Conservation (phyloP, 2,329 filamentous ascomycete species). For the Alternaria triticina region DNA sequence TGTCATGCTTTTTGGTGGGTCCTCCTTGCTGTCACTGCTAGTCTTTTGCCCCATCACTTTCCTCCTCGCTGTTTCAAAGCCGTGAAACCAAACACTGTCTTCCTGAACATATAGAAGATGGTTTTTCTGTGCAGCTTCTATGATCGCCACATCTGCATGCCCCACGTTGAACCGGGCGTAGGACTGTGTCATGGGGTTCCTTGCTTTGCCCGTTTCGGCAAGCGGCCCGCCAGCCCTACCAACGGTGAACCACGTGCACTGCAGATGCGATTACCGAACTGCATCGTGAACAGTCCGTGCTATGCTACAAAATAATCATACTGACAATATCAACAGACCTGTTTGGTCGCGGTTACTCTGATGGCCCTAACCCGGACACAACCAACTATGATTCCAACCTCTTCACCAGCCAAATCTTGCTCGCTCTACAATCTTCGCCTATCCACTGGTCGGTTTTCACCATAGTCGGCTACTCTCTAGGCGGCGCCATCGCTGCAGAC, state of each 20-base stretch:
- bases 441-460: conserved; percentile 65
- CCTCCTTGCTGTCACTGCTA: conserved; percentile 9
- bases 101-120: neutral
- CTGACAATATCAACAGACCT: conserved; percentile 59
- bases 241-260: conserved; percentile 15
- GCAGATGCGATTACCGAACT: neutral
- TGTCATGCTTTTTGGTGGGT: conserved; percentile 76
- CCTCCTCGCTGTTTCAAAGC: neutral
- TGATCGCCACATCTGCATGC: conserved; percentile 1
- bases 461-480: conserved; percentile 79
- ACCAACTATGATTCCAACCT: conserved; percentile 75
- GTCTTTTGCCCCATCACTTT: neutral
- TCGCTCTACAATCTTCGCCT: conserved; percentile 72
- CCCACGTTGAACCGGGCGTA: conserved; percentile 4
- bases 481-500: conserved; percentile 73
- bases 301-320: neutral
- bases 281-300: neutral
- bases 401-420: conserved; percentile 74
- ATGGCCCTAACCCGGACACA: conserved; percentile 64
- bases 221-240: conserved; percentile 11
- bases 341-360: conserved; percentile 79
- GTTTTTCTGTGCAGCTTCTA: neutral
- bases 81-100: neutral
- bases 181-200: conserved; percentile 1
- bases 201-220: conserved; percentile 8